A percentile compares a stretch with the other conserved stretches of the same genome.
Evolutionary conservation across 352 stramenopile species (phyloP).

Genomic region (Phytopythium sindhum): DNA sequence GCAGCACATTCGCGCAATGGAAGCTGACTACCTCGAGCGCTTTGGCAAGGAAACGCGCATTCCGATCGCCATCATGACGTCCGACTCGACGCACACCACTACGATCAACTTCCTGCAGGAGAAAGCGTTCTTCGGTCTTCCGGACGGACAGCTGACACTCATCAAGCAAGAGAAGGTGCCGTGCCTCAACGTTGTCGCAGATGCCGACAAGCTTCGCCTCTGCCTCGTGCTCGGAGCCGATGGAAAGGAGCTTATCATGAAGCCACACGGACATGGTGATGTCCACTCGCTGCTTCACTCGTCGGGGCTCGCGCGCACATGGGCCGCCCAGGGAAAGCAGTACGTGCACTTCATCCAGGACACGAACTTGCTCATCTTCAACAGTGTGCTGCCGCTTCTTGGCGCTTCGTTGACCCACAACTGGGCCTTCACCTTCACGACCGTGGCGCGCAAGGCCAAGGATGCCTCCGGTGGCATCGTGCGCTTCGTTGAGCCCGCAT

Average conservation of each 20-base stretch:
- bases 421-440: constrained; percentile 93
- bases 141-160: constrained; percentile 89
- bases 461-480: constrained; percentile 80
- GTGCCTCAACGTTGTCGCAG: constrained; percentile 42
- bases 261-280: constrained; percentile 98
- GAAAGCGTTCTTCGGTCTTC: constrained; percentile 95
- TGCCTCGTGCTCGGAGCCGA: constrained; percentile 28
- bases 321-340: constrained; percentile 80
- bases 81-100: constrained; percentile 91
- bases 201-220: constrained; percentile 65
- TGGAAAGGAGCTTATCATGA: constrained; percentile 78
- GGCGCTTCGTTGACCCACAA: constrained; percentile 82
- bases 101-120: constrained; percentile 89
- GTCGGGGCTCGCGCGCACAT: constrained; percentile 66
- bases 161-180: constrained; percentile 98
- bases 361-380: constrained; percentile 96
- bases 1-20: constrained; percentile 91
- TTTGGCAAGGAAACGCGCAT: constrained; percentile 37
- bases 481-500: constrained; percentile 36
- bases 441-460: constrained; percentile 91
- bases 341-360: constrained; percentile 96
- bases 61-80: constrained; percentile 98
- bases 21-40: constrained; percentile 35
- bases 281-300: constrained; percentile 93
- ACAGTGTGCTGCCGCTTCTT: constrained; percentile 87